phyloP scores from a whole-genome alignment of 129 eudicot genomes.

The Escallonia rubra region DNA sequence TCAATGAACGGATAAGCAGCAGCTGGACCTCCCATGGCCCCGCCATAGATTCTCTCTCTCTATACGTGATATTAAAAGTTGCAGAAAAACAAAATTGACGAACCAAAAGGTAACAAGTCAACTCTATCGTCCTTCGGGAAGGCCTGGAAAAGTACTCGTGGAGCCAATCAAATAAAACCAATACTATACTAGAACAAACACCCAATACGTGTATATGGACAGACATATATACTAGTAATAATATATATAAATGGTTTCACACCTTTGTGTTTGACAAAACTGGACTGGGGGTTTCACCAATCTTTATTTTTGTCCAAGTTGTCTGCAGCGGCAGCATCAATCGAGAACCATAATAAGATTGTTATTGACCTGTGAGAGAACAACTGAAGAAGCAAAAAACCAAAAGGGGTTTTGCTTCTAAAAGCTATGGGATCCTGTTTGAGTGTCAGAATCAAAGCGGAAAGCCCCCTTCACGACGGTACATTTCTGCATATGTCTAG shows the following conservation, averaged over 20 bases:
- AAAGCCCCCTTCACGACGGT: constrained; percentile 39
- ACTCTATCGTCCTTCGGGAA: not conserved
- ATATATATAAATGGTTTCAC: not conserved
- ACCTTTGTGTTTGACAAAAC: not conserved
- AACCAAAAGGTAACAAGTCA: not conserved
- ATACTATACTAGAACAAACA: no score
- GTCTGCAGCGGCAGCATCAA: no score
- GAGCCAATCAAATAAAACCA: not conserved
- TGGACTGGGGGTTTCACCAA: not conserved
- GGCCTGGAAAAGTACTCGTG: not conserved
- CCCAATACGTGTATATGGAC: not conserved
- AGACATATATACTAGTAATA: not conserved
- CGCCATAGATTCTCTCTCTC: not conserved
- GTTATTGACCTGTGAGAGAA: not conserved
- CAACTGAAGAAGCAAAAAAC: constrained; percentile 2
- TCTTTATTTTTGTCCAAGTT: no score
- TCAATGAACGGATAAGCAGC: no score
- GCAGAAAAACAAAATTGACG: not conserved
- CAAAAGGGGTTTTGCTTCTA: not conserved
- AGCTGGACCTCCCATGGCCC: no score
- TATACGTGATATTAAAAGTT: not conserved
- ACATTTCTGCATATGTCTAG: not conserved
- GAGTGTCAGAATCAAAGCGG: constrained; percentile 34
- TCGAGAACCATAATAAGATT: not conserved
- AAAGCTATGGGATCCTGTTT: constrained; percentile 39